Evolutionary conservation across 441 rosid species (phyloP), one percentile per base, ranked within the genome.

Genomic region (Macaranga tanarius): DNA sequence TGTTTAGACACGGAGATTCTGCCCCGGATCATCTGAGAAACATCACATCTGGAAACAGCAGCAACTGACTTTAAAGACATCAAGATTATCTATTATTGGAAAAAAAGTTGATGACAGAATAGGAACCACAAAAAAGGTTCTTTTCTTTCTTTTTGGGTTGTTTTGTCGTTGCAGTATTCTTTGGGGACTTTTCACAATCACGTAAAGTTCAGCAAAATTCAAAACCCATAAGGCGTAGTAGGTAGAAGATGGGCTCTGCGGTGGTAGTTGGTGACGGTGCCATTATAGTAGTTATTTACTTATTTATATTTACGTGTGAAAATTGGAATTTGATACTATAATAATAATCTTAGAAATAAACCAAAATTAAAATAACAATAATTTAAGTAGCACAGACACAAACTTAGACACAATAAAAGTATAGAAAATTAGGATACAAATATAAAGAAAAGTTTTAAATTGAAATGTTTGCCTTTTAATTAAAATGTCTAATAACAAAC

Each of bases 21-120:
- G 55, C 77, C 55, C 56, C 77, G 23, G 3, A 28, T 70, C 74
- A 73, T 22, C 15, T 31, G 80, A 54, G 73, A 28, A 69, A 68
- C 62, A 47, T 66, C 67, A 44, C 66, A 67, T 22, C 74, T 51
- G n/a, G 56, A 52, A 52, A 64, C 15, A 70, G 73, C 15, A 70
- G 73, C 65, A 26, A 22, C 59, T 62, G 70, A 69, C 58, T 71
- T 69, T 40, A 77, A 56, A 58, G 84, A 86, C 87, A 84, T 86
- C 50, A 55, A 56, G 50, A 55, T 16, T n/a, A 20, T 34, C 48
- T 26, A 7, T 16, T 8, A 13, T 42, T n/a, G 16, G n/a, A 55
- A 52, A 20, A n/a, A 54, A 7, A 12, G 22, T 16, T 38, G 8
- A 23, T 10, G 12, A 2, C 34, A 19, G 44, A 34, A 19, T 17